Evolutionary conservation across 169 alveolate species (phyloP), one percentile per base, ranked within the genome.

Genomic region (Eimeria falciformis): DNA sequence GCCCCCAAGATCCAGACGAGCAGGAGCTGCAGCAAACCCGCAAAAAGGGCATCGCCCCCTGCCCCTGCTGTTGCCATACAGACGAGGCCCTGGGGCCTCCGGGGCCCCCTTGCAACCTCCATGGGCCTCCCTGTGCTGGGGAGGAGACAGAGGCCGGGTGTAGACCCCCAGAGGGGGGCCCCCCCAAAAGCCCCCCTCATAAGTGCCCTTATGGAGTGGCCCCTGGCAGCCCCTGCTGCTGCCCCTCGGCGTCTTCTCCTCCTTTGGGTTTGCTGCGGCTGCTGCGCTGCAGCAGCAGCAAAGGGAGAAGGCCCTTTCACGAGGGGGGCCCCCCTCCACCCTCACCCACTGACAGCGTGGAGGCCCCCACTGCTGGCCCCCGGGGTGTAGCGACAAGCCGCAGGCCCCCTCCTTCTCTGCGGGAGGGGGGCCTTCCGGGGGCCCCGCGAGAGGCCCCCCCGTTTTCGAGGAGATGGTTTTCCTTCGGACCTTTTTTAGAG

Each of bases 1-100:
- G 62, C 37, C 33, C 33, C 37, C 40, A 29, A 25, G 86, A 53
- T 33, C 69, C 86, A 27, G 86, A 77, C 14, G 86, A 46, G 3
- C 69, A 77, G n/a, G 86, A 77, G 58, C 12, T 46, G 86, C 55
- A 53, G 43, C 86, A 33, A 25, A 45, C 86, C 27, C 86, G 55
- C 21, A 77, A 77, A 68, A 77, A 77, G 86, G 86, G 86, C 5
- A 23, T 77, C 69, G 58, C 65, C 4, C 69, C 86, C 50, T 77
- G 86, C 69, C 69, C 69, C 14, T 77, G 86, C 86, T 25, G 86
- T 68, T 77, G 86, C 23, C 86, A 77, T 23, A 50, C 14, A 14
- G n/a, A 7, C n/a, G 62, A 50, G 14, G 62, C 62, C 62, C n/a
- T 11, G n/a, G 14, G 62, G 62, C 7, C n/a, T 50, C n/a, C 62